Evolutionary conservation across 495 filamentous ascomycete species (phyloP).

Genomic region (Neurospora sp.): DNA sequence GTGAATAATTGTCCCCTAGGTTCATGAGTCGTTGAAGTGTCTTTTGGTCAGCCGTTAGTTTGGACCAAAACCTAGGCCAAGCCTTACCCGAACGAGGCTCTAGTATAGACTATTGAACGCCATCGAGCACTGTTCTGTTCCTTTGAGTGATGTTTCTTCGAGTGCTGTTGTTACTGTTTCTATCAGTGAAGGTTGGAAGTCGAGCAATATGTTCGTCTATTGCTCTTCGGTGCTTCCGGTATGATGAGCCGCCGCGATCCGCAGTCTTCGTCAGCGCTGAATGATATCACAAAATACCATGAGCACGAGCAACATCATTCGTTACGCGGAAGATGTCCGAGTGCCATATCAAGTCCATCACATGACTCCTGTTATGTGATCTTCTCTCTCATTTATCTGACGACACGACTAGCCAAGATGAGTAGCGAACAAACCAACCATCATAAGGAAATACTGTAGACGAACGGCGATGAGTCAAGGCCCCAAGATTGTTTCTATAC

Average conservation of each 20-base stretch:
- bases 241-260: neutral
- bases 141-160: neutral
- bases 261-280: neutral
- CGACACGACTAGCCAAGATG: neutral
- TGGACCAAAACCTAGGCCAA: neutral
- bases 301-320: neutral
- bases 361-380: neutral
- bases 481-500: neutral
- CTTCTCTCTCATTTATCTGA: neutral
- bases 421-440: neutral
- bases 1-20: neutral
- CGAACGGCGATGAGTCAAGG: neutral
- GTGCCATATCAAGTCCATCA: neutral
- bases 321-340: neutral
- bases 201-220: neutral
- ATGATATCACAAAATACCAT: neutral
- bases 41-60: neutral
- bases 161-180: neutral
- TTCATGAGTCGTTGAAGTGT: neutral
- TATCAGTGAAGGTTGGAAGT: neutral
- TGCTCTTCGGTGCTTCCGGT: neutral
- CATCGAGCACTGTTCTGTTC: neutral
- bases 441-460: neutral
- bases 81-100: neutral
- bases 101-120: neutral